Evolutionary conservation across 805 yeast genomes (phyloP), one percentile per base, ranked within the genome.

Genomic region (Metschnikowia cerradonensis): DNA sequence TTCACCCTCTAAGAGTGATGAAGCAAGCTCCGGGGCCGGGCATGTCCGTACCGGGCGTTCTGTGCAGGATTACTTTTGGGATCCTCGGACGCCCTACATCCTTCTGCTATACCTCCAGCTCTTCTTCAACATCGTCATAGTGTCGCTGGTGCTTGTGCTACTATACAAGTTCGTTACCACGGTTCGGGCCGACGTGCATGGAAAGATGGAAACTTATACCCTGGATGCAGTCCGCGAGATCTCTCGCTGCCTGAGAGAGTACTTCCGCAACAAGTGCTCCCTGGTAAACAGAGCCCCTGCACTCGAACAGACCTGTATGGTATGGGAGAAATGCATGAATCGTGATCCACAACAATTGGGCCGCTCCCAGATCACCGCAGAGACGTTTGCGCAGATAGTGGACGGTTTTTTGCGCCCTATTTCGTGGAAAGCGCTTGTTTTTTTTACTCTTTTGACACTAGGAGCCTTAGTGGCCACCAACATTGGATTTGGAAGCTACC

Each of bases 291-390:
- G 92, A 13, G 91, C 83, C 0, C 96, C 96, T 0, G 90, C 89
- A 0, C 65, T 90, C 15, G 94, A 86, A 58, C 66, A 68, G 1
- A 70, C 80, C 13, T 92, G 99, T 66, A 72, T 77, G 34, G 75
- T 74, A 34, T 89, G 96, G 94, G 85, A 81, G 53, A 78, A 77
- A 51, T 94, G 99, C 65, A 88, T 89, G 90, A 81, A 83, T 58
- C 70, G 83, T 45, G 92, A 89, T 55, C 91, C 96, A 8, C 77
- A 79, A 58, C 69, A 49, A 65, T 76, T 84, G 11, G 91, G 88
- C 3, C 77, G 82, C 45, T 87, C 92, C 1, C 77, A 76, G 53
- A 77, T 90, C 49, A 83, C 90, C 43, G 95, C 95, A 0, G 90
- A 85, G 62, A 84, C 92, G 0, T 76, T 89, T 58, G 96, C 95